phyloP scores from a whole-genome alignment of 306 rosid species.

The Luffa acutangula region DNA sequence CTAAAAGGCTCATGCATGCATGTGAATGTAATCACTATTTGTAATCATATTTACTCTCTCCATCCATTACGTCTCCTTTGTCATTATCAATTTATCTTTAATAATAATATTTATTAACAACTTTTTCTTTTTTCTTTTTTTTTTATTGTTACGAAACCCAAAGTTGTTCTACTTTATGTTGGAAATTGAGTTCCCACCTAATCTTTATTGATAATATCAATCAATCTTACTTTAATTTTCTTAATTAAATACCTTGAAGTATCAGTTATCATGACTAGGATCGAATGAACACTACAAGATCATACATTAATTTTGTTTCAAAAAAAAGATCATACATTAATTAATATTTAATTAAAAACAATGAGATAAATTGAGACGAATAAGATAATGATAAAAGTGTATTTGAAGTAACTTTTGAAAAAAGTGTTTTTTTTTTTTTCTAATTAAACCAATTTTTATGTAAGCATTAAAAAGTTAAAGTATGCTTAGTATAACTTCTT shows the following conservation, averaged over 20 bases:
- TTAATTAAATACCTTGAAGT: background rate
- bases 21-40: conserved; percentile 5
- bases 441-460: too few species aligned
- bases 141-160: background rate
- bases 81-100: background rate
- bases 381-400: too few species aligned
- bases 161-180: background rate
- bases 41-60: conserved; percentile 3
- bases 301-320: too few species aligned
- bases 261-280: background rate
- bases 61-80: background rate
- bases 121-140: background rate
- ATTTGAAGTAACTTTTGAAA: too few species aligned
- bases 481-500: too few species aligned
- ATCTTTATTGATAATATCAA: background rate
- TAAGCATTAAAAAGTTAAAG: too few species aligned
- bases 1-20: background rate
- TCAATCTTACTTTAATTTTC: background rate
- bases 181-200: conserved; percentile 1
- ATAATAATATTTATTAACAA: background rate
- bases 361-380: background rate
- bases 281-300: background rate
- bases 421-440: too few species aligned
- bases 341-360: background rate
- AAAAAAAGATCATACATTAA: too few species aligned